Base-by-base conservation (phyloP, 2,329 filamentous ascomycete species). In the Neonectria punicea region DNA sequence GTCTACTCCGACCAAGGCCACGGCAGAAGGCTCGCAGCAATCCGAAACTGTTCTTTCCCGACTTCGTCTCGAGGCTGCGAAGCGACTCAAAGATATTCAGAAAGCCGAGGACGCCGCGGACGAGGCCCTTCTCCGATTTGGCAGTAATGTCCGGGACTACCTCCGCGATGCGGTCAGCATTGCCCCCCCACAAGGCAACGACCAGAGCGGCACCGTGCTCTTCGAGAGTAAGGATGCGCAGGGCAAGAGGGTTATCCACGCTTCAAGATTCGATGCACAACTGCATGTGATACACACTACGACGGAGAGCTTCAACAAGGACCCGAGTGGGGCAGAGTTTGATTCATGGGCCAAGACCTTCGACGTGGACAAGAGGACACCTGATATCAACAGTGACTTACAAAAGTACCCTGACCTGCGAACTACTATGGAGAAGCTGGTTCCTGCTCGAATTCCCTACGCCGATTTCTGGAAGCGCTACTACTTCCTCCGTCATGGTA, bases 51-150 rank as follows among this genome's bases (percentile, higher is more conserved):
- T 97, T 63, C 88, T 98, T 32, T 89, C 91, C 5, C 88, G 92
- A 49, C 88, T 98, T 77, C 89, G 90, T 62, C 81, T 84, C 20
- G 93, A 97, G 80, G 94, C 94, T 5, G 85, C 92, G 28, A 94
- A 93, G 80, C 89, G 93, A 53, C 83, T 98, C 64, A 96, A 93
- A 75, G 93, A 98, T 65, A 90, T 98, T 20, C 93, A 98, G 76
- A 89, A 89, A 72, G 96, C 95, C 13, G 96, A 99, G 80, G 95
- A 98, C 76, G 95, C 95, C 4, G 96, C 96, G 8, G 96, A 99
- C 78, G 96, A 98, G 79, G 96, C 96, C 0, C 87, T 99, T 10
- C 83, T 98, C 71, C 93, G 93, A 70, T 98, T 98, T 74, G 96
- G 96, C 22, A 89, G 90, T 63, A 98, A 96, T 73, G 89, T 99